Evolutionary conservation across 805 yeast species (phyloP).

Genomic region (Metschnikowia santaceciliae): DNA sequence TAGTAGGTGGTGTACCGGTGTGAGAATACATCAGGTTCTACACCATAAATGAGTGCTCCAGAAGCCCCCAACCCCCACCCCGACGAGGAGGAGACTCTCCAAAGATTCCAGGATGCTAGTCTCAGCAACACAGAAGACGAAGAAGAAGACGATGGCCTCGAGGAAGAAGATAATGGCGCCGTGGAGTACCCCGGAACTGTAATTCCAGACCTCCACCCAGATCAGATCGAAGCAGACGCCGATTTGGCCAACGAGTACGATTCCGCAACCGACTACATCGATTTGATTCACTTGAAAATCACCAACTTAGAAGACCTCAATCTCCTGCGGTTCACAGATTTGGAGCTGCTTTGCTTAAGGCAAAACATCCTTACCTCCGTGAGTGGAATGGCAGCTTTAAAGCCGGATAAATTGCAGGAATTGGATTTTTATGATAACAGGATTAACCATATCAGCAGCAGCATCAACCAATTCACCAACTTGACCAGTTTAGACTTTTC

Average conservation of each 20-base stretch:
- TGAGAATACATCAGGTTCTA: neutral
- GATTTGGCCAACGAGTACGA: conserved; percentile 58
- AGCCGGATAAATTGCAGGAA: conserved; percentile 60
- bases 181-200: conserved; percentile 43
- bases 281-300: conserved; percentile 68
- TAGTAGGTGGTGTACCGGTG: too few relatives aligned
- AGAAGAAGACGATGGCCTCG: conserved; percentile 19
- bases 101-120: conserved; percentile 2
- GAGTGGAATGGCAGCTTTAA: conserved; percentile 52
- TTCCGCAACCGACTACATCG: conserved; percentile 56
- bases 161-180: conserved; percentile 32
- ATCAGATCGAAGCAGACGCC: conserved; percentile 62
- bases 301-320: conserved; percentile 57
- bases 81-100: neutral
- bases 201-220: conserved; percentile 44
- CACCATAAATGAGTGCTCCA: neutral
- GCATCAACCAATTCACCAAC: conserved; percentile 54
- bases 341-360: conserved; percentile 67
- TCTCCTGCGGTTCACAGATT: conserved; percentile 50
- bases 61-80: neutral
- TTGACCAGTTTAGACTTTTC: conserved; percentile 72
- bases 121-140: conserved; percentile 20
- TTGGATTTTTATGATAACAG: conserved; percentile 90
- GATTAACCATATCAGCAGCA: conserved; percentile 78
- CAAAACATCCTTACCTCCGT: conserved; percentile 80